Base-by-base conservation (phyloP, 2,329 filamentous ascomycete genomes). In the Exophiala dermatitidis region DNA sequence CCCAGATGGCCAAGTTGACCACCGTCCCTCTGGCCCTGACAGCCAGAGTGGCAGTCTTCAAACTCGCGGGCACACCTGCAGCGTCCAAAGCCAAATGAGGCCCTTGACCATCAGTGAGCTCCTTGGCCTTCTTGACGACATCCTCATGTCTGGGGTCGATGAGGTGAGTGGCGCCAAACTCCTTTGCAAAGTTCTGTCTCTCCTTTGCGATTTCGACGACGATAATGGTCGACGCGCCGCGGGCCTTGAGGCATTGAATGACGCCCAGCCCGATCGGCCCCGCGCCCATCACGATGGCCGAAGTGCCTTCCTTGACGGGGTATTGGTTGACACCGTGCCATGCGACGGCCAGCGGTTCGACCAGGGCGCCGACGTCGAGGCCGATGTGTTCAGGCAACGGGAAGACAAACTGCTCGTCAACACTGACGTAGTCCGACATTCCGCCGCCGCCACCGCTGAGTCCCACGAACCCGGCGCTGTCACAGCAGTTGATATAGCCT, bases 1-100 rank as follows among this genome's bases (percentile, higher is more conserved):
- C 80, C 79, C 80, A 84, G 2, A 85, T 78, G 0, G 82, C 80
- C n/a, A 85, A 74, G 56, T 85, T 85, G 1, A 85, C 74, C 0
- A 85, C 72, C 0, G 77, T 79, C 0, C 81, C 82, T 34, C 77
- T 71, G 0, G 74, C 71, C 46, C 74, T 71, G 2, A 81, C 75
- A 0, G 76, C 72, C 19, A 72, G 66, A 38, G 74, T 79, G 60
- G 67, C 79, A 60, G 55, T 63, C 36, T 71, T 64, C 3, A 77
- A 60, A n/a, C 71, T 77, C 0, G 70, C 70, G n/a, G 76, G 72
- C 19, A 83, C 78, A 4, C 82, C 82, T 0, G 81, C 80, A 32
- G 80, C 81, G 57, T 85, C 81, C 57, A 84, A 82, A 0, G 79
- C 77, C 1, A 84, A 71, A 61, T 83, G 77, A 1, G 77, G 78